phyloP scores from a whole-genome alignment of 108 stramenopile species.

The Ochromonas danica region DNA sequence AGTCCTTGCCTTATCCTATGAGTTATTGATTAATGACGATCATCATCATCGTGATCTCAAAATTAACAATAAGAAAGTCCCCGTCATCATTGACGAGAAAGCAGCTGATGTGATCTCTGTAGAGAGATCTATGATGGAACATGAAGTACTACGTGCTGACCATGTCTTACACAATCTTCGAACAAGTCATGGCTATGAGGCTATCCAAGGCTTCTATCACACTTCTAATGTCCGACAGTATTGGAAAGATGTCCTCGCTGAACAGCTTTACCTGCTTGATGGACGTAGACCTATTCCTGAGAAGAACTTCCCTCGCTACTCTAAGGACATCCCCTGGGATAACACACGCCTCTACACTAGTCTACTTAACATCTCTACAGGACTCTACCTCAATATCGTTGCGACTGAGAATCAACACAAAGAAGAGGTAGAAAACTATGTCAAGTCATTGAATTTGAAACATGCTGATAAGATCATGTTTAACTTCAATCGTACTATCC shows the following conservation, averaged over 20 bases:
- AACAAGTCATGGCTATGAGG: no score
- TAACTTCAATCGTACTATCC: not conserved
- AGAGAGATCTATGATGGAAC: no score
- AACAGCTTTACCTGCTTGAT: constrained; percentile 3
- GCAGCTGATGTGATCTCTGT: no score
- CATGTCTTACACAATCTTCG: no score
- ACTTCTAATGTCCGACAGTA: not conserved
- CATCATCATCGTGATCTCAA: no score
- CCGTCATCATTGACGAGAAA: no score
- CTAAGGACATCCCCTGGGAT: not conserved
- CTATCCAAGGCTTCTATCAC: constrained; percentile 11
- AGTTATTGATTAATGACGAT: no score
- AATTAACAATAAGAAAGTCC: no score
- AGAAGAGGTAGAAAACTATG: not conserved
- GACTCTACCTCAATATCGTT: not conserved
- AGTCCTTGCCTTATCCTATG: no score
- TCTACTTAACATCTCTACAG: not conserved
- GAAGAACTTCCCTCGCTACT: not conserved
- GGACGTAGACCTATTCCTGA: not conserved
- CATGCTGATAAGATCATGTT: not conserved
- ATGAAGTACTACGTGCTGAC: no score
- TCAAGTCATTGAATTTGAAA: not conserved
- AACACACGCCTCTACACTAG: not conserved
- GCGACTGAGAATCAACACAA: not conserved
- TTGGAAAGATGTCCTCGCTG: not conserved